Base-by-base conservation (phyloP, 2,329 filamentous ascomycete genomes). In the Xylariomycetidae sp. region DNA sequence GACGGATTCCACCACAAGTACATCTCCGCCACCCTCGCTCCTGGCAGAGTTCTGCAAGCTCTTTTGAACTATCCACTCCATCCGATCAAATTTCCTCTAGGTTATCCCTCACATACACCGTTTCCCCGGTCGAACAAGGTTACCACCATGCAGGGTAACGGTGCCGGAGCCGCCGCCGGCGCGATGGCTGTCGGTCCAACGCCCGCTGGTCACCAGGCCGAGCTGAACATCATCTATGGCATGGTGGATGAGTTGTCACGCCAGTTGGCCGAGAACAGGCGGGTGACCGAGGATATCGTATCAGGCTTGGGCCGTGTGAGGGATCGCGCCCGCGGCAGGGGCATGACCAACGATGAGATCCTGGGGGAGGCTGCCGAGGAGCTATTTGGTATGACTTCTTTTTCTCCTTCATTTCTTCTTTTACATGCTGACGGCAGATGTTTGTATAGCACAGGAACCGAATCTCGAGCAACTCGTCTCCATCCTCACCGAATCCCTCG, bases 191-290 rank as follows among this genome's bases (percentile, higher is more conserved):
- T 67, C 29, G 65, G 70, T 27, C 76, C 77, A 10, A 78, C 74
- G 12, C 77, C 77, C n/a, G 78, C 77, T 13, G 77, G 76, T 29
- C 77, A 82, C 53, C 76, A 82, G 56, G 72, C 76, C 32, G 78
- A 82, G 56, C 68, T 82, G 39, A 79, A 79, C 52, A 76, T 79
- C 57, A 79, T 82, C 50, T 80, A 81, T 52, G 65, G 67, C 44
- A 76, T 82, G 72, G 77, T 82, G 9, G 78, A 82, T 49, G 75
- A 79, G 52, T 64, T 82, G 29, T 79, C 76, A 47, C 69, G 72
- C 20, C 74, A 79, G 50, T 64, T 82, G 19, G 70, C 75, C 10
- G 74, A 79, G 32, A 79, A 79, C 52, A 66, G 74, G 44, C 65
- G 69, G 25, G 70, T 73, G 23, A 72, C 76, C n/a, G 73, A 79